Conservation (phyloP, 805 yeast genomes). For the Tetrapisispora arboricola region DNA sequence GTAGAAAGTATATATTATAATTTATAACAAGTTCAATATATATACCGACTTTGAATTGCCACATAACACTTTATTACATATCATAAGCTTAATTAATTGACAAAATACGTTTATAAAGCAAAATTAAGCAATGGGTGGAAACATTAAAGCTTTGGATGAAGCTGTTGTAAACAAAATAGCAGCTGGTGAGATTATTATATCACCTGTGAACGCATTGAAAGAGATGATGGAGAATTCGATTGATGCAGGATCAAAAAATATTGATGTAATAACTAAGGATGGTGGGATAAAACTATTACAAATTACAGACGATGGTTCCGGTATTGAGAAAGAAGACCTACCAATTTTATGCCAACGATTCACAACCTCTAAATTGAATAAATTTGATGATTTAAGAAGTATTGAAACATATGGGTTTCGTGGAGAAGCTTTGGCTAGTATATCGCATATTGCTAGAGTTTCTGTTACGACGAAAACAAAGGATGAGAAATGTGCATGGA, state of each 20-base stretch:
- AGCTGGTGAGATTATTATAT: conserved; percentile 92
- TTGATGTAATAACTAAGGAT: conserved; percentile 77
- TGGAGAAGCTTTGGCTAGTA: conserved; percentile 93
- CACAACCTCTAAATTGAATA: conserved; percentile 75
- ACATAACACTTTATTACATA: neutral
- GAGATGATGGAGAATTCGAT: conserved; percentile 88
- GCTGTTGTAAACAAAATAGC: conserved; percentile 84
- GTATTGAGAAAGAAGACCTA: conserved; percentile 65
- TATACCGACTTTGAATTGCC: too few relatives aligned
- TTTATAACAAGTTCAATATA: too few relatives aligned
- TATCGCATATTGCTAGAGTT: conserved; percentile 79
- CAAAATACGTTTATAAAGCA: too few relatives aligned
- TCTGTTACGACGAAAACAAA: conserved; percentile 66
- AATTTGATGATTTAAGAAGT: conserved; percentile 62
- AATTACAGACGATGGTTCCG: conserved; percentile 81
- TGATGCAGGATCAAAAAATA: conserved; percentile 67
- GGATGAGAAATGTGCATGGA: conserved; percentile 58
- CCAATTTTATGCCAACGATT: conserved; percentile 79
- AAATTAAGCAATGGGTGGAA: conserved; percentile 6
- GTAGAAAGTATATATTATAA: too few relatives aligned
- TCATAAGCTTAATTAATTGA: too few relatives aligned
- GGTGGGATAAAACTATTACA: conserved; percentile 86
- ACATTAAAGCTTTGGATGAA: conserved; percentile 42
- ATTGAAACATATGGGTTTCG: conserved; percentile 86
- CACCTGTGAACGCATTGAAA: conserved; percentile 89